Evolutionary conservation across 2,329 filamentous ascomycete species (phyloP).

Genomic region (Allantophomopsis cytisporea): DNA sequence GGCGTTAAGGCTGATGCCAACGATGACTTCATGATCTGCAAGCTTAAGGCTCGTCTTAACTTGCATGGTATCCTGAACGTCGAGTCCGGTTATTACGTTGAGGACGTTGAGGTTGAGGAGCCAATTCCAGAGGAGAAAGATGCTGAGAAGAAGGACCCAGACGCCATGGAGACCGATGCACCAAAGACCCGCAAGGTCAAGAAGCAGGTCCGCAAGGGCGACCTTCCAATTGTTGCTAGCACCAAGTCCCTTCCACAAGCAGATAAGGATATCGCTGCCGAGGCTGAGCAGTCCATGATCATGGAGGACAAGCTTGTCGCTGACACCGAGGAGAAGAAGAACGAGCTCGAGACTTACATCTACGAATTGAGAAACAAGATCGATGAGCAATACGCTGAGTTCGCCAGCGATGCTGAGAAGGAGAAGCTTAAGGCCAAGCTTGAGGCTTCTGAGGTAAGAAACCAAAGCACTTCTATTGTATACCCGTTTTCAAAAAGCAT

Average conservation of each 20-base stretch:
- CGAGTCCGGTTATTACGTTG: slow-evolving; percentile 93
- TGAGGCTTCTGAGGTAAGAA: slow-evolving; percentile 69
- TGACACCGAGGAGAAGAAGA: slow-evolving; percentile 99
- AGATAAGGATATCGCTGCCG: slow-evolving; percentile 52
- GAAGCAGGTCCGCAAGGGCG: slow-evolving; percentile 98
- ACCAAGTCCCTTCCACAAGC: slow-evolving; percentile 66
- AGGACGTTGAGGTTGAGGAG: slow-evolving; percentile 95
- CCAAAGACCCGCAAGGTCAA: slow-evolving; percentile 91
- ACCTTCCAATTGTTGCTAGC: slow-evolving; percentile 74
- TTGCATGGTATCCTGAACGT: slow-evolving; percentile 93
- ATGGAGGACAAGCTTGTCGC: slow-evolving; percentile 98
- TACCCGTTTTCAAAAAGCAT: not conserved
- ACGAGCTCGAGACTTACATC: slow-evolving; percentile 95
- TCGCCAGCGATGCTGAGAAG: slow-evolving; percentile 88
- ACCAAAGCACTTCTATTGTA: not conserved
- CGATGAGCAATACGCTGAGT: slow-evolving; percentile 79
- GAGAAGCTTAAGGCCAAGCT: slow-evolving; percentile 72
- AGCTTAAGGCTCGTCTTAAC: slow-evolving; percentile 94
- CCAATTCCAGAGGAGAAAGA: slow-evolving; percentile 69
- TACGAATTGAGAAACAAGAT: slow-evolving; percentile 95
- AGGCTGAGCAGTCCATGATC: slow-evolving; percentile 83
- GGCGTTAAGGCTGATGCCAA: slow-evolving; percentile 86
- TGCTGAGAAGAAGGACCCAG: slow-evolving; percentile 20
- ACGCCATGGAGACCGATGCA: slow-evolving; percentile 79
- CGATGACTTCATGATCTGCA: slow-evolving; percentile 99